Percentiles rank a stretch among this genome's conserved stretches.
Conservation (phyloP, 306 rosid species). For the Casuarina cunninghamiana region DNA sequence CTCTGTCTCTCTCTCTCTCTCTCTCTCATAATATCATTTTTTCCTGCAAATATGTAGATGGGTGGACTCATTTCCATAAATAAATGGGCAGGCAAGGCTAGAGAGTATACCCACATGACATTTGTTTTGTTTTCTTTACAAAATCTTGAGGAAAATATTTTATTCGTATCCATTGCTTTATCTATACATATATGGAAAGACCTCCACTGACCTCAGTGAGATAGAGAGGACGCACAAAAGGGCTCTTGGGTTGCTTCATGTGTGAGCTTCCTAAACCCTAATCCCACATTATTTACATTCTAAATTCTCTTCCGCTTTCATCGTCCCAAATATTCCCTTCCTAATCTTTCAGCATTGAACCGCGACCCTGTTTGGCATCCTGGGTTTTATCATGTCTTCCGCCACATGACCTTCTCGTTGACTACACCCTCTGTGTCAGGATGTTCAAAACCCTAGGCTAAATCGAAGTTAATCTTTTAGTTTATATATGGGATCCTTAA, state of each 20-base stretch:
- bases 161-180: not conserved
- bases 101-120: constrained; percentile 15
- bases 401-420: constrained; percentile 31
- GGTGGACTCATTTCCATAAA: constrained; percentile 34
- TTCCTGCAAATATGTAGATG: not conserved
- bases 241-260: constrained; percentile 46
- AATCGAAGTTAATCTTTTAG: constrained; percentile 30
- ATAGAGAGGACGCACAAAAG: constrained; percentile 46
- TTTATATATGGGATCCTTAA: constrained; percentile 31
- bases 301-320: constrained; percentile 22
- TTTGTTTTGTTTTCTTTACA: constrained; percentile 7
- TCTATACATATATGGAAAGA: not conserved
- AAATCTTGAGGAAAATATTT: constrained; percentile 18
- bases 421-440: constrained; percentile 29
- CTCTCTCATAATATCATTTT: not conserved
- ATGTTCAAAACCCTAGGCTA: constrained; percentile 56
- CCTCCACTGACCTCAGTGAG: constrained; percentile 40
- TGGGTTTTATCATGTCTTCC: constrained; percentile 40
- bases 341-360: constrained; percentile 38
- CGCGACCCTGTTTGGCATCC: constrained; percentile 37
- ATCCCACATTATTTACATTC: constrained; percentile 36
- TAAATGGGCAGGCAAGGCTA: constrained; percentile 34
- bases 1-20: constrained; percentile 13
- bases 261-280: constrained; percentile 34
- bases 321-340: constrained; percentile 45